phyloP scores from a whole-genome alignment of 129 eudicot genomes.

The Mikania micrantha region DNA sequence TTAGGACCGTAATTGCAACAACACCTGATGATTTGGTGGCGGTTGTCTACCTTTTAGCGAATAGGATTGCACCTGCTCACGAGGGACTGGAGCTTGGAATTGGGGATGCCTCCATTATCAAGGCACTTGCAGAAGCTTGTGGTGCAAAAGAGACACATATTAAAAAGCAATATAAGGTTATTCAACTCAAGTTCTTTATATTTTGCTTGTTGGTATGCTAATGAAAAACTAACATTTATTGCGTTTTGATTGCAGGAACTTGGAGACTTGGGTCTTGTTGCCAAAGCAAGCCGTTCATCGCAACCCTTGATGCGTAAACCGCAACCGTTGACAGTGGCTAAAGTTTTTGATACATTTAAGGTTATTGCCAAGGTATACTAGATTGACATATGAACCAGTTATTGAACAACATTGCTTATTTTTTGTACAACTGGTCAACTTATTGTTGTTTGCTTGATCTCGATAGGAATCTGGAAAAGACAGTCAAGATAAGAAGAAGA shows the following conservation, averaged over 20 bases:
- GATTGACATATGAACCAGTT: background rate
- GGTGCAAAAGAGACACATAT: slow-evolving; percentile 67
- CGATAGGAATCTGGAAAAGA: slow-evolving; percentile 84
- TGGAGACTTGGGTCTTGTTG: slow-evolving; percentile 96
- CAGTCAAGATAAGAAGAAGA: slow-evolving; percentile 88
- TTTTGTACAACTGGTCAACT: background rate
- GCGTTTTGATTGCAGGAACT: slow-evolving; percentile 40
- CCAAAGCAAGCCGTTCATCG: slow-evolving; percentile 83
- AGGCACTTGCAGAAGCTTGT: slow-evolving; percentile 93
- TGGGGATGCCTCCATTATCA: slow-evolving; percentile 86
- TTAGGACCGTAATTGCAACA: slow-evolving; percentile 80
- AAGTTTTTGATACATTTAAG: slow-evolving; percentile 78
- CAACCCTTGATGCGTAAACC: slow-evolving; percentile 84
- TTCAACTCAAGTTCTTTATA: background rate
- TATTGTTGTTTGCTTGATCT: background rate
- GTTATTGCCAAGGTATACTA: slow-evolving; percentile 72
- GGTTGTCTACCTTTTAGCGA: slow-evolving; percentile 74
- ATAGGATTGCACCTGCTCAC: slow-evolving; percentile 79
- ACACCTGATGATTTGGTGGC: slow-evolving; percentile 69
- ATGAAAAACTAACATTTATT: background rate
- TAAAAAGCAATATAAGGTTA: slow-evolving; percentile 61
- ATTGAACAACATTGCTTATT: background rate
- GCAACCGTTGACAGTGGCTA: slow-evolving; percentile 65
- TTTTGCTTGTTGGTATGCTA: background rate
- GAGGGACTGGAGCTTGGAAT: slow-evolving; percentile 94